Evolutionary conservation across 371 early-diverging fungal genomes (phyloP), one percentile per base, ranked within the genome.

Genomic region (Lichtheimia hyalospora): DNA sequence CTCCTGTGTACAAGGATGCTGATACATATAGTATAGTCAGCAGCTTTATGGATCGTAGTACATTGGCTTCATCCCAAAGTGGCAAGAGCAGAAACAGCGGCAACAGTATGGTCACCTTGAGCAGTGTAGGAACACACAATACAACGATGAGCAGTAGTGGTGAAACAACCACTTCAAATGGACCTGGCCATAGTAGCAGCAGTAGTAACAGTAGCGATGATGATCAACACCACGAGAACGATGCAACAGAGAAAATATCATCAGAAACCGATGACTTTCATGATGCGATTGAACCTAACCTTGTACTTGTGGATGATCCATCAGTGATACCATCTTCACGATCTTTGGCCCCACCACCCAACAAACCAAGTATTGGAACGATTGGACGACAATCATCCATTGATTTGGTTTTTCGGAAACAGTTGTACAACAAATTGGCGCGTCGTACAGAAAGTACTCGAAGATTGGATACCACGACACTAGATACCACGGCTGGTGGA

Each of bases 201-300:
- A 16, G 16, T 21, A 34, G 50, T 2, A 40, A 56, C 43, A 52
- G 39, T 49, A 23, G 24, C 14, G 49, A 54, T 18, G 55, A 61
- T n/a, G 54, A 54, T 23, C 28, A 49, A 13, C 10, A 21, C 18
- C 25, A 39, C 49, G 40, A 53, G 8, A 41, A 49, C 34, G 16
- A 43, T 56, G 20, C 53, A 25, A 34, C 34, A 10, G 34, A 34
- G 8, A 34, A 34, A 41, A 52, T 49, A 20, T 59, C 62, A n/a
- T 18, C 43, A 23, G 62, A 65, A 54, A 57, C 59, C 27, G 50
- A 58, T 2, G 59, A 51, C 3, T 73, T 66, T 23, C 77, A 69
- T 50, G 77, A 76, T 44, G 73, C 73, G 0, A 57, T 74, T 1
- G 78, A 77, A 50, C 74, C 74, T 0, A 60, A 62, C 4, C 54